Evolutionary conservation across 139 green algal species (phyloP), one percentile per base, ranked within the genome.

Genomic region (Chlorella sorokiniana): DNA sequence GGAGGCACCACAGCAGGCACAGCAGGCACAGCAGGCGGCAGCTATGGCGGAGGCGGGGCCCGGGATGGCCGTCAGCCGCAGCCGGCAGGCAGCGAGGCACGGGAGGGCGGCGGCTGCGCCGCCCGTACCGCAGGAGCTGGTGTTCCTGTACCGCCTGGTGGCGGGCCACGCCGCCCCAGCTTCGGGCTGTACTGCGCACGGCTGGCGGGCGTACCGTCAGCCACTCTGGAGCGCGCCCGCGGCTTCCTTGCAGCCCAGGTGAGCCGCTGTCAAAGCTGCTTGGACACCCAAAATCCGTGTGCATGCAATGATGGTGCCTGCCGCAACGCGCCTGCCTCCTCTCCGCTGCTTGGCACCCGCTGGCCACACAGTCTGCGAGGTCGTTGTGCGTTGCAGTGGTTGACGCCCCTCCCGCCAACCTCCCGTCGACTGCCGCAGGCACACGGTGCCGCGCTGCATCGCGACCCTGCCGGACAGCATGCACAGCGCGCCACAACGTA

Each of bases 121-220:
- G 2, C 16, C 44, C 7, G 48, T 35, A 38, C 37, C 25, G 11
- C 41, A 86, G 48, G 38, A 89, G 22, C 70, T 92, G 20, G 77
- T 97, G 18, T 95, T 97, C 45, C 80, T 97, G 67, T 96, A 97
- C 83, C 86, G 82, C 8, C 82, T 96, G 63, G 89, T 89, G 3
- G 81, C 82, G 62, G 93, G 93, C 0, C 75, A 88, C 54, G 81
- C 83, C 5, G 77, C 88, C 73, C 88, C 9, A 94, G 86, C 78
- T 97, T 94, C 86, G 93, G 93, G 4, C 69, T 95, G 56, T 77
- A 92, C 65, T 92, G 88, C 42, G 88, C 87, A 0, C 42, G 31
- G 74, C 51, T 92, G 67, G 87, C 86, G 23, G 88, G 87, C 8
- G 70, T 92, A 38, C 64, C 38, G 48, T 31, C 35, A 27, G 37